phyloP scores from a whole-genome alignment of 1,284 basidiomycete genomes.

The Boletus calvinii region DNA sequence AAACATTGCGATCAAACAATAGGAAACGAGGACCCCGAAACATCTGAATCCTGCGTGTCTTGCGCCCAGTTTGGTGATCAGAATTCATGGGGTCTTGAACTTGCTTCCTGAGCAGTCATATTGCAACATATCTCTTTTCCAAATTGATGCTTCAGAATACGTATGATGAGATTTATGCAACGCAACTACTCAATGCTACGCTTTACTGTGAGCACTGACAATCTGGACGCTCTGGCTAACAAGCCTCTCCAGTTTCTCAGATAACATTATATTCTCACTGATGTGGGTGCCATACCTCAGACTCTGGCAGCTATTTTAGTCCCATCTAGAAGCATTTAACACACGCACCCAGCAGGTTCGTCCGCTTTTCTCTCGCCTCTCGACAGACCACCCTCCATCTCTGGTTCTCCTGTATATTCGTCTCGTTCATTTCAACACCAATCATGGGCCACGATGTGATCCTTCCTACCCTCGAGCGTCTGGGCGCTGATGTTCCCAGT shows the following conservation, averaged over 20 bases:
- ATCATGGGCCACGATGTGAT: slow-evolving; percentile 1
- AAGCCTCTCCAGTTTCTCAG: neutral
- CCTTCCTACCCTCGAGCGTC: slow-evolving; percentile 48
- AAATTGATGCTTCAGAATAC: no score
- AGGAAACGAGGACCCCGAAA: slow-evolving; percentile 21
- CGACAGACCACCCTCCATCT: neutral
- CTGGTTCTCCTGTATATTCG: neutral
- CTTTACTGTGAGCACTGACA: neutral
- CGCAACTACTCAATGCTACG: no score
- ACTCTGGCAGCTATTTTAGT: neutral
- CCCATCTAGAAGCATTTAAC: neutral
- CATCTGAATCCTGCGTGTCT: neutral
- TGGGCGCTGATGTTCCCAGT: slow-evolving; percentile 37
- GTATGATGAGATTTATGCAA: no score
- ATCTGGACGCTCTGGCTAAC: neutral
- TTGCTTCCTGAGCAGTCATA: no score
- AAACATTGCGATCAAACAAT: slow-evolving; percentile 21
- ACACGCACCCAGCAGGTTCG: neutral
- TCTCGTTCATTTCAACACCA: neutral
- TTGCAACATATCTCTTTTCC: no score
- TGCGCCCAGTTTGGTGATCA: slow-evolving; percentile 13
- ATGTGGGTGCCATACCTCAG: no score
- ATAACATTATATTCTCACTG: neutral
- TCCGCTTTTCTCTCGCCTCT: neutral
- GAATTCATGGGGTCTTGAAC: slow-evolving; percentile 26